Evolutionary conservation across 2,329 filamentous ascomycete genomes (phyloP), one percentile per base, ranked within the genome.

Genomic region (Orbilia ellipsospora): DNA sequence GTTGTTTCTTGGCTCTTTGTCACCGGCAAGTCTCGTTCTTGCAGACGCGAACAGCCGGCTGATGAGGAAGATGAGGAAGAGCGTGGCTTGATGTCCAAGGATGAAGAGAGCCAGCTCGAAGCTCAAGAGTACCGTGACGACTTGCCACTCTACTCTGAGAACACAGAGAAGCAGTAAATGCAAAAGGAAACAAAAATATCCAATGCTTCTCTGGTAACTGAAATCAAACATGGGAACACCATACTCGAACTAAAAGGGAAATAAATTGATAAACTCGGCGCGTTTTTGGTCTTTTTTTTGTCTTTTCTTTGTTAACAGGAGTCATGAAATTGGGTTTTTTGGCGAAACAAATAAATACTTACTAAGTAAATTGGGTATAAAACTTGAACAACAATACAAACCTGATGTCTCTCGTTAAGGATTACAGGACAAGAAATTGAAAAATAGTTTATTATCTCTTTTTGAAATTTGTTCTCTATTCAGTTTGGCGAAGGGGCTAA

Each of bases 31-130:
- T 62, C 57, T 51, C 52, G 59, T 18, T 18, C 56, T 36, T 67
- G 55, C 48, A 57, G 45, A 59, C 63, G 16, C 23, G 63, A 57
- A 26, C 64, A 62, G 45, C 55, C 56, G 31, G 6, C 57, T 7
- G 13, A 59, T 5, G 63, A n/a, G 26, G 69, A 74, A 48, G 31
- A 36, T 16, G 69, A 73, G 26, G 70, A 74, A 42, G 70, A 68
- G 26, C 57, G 68, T 45, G 70, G 70, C 44, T 64, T 74, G 31
- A 74, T 74, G 63, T 36, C 63, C 31, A 74, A 74, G 59, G 70
- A 66, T 16, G 70, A 74, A 15, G 70, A 74, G 18, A 63, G 57
- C 57, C 63, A 64, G 51, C 44, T 68, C 18, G 42, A 62, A 10
- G 42, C 42, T 31, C 40, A 59, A 45, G 63, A 74, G 31, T 74